phyloP scores from a whole-genome alignment of 148 eudicot genomes.

The Persicaria tinctoria region DNA sequence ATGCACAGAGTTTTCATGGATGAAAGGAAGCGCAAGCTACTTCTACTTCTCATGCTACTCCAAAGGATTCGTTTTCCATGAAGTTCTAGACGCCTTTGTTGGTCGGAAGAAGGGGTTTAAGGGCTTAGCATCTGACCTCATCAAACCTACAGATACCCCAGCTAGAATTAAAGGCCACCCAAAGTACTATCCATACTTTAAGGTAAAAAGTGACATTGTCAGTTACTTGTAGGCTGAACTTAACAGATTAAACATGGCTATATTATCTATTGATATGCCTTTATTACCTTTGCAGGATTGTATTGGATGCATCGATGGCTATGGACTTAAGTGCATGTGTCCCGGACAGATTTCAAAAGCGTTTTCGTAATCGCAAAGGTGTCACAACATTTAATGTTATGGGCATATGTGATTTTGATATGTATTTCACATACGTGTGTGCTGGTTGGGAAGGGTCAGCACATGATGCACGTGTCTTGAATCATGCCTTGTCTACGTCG shows the following conservation, averaged over 20 bases:
- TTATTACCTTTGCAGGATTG: not conserved
- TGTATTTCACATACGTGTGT: not conserved
- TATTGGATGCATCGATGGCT: not conserved
- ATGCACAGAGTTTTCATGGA: too few relatives aligned
- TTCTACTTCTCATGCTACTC: not conserved
- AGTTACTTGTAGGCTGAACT: too few relatives aligned
- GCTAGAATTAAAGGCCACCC: not conserved
- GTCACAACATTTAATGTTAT: not conserved
- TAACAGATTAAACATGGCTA: too few relatives aligned
- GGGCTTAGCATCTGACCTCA: slow-evolving; percentile 2
- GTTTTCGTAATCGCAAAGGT: not conserved
- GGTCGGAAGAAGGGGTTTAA: not conserved
- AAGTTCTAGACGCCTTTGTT: not conserved
- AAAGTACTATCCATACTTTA: not conserved
- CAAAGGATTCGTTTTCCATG: not conserved
- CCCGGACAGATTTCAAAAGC: not conserved
- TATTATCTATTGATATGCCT: too few relatives aligned
- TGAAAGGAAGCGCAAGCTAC: too few relatives aligned
- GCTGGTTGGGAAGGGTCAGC: slow-evolving; percentile 1
- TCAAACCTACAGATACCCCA: not conserved
- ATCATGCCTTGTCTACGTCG: not conserved
- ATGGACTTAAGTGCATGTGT: not conserved
- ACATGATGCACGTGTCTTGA: not conserved
- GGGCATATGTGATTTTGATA: not conserved
- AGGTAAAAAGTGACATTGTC: not conserved